Evolutionary conservation across 2,329 filamentous ascomycete species (phyloP).

Genomic region (Aspergillus fumigatiaffinis): DNA sequence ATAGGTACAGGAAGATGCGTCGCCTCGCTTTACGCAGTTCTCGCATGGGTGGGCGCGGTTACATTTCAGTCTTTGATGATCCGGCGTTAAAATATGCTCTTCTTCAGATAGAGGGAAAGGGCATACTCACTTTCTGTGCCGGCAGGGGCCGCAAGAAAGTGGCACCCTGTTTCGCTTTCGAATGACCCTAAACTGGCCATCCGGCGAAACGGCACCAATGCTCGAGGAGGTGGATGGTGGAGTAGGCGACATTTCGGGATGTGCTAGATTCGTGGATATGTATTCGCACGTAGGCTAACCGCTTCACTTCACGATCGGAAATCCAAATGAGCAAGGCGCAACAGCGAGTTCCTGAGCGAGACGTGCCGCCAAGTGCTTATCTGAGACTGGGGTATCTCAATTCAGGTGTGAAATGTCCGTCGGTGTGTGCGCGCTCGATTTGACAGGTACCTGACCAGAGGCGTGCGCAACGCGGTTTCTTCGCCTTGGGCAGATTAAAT

Average conservation of each 20-base stretch:
- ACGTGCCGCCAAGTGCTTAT: neutral
- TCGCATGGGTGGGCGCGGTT: conserved; percentile 87
- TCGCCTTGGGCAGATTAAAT: neutral
- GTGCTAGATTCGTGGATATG: neutral
- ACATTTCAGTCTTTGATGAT: conserved; percentile 68
- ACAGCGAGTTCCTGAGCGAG: neutral
- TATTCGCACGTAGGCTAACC: neutral
- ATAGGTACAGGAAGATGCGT: conserved; percentile 79
- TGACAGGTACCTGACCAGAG: neutral
- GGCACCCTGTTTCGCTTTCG: conserved; percentile 90
- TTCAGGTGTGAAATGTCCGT: neutral
- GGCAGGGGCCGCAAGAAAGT: conserved; percentile 84
- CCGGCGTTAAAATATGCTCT: conserved; percentile 2
- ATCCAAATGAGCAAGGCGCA: neutral
- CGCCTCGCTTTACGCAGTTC: conserved; percentile 87
- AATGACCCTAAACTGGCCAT: conserved; percentile 81
- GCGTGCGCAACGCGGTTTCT: neutral
- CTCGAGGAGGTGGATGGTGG: conserved; percentile 62
- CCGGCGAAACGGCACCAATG: conserved; percentile 71
- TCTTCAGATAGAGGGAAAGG: conserved; percentile 8
- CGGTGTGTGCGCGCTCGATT: neutral
- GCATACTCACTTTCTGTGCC: conserved; percentile 74
- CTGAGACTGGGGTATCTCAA: neutral
- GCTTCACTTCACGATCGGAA: neutral
- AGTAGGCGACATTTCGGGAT: conserved; percentile 36